A percentile compares a stretch with the other conserved stretches of the same genome.
Evolutionary conservation across 2,329 filamentous ascomycete species (phyloP).

Genomic region (Diplodia scrobiculata): DNA sequence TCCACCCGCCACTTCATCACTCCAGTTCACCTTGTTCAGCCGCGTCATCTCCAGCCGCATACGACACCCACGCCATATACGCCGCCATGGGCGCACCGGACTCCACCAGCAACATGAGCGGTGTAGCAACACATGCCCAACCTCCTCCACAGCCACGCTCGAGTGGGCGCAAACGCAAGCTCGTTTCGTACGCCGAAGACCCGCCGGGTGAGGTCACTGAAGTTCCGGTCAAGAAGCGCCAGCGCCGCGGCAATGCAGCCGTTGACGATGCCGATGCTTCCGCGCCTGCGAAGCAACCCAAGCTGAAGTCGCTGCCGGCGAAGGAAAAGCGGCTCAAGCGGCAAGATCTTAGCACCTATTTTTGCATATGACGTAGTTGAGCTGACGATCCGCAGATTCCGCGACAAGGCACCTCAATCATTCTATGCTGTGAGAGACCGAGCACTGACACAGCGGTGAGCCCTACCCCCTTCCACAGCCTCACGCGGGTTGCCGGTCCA

Average conservation of each 20-base stretch:
- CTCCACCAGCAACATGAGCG: slow-evolving; percentile 16
- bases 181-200: slow-evolving; percentile 15
- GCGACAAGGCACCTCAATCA: slow-evolving; percentile 47
- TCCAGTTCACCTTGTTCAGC: slow-evolving; percentile 12
- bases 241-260: neutral
- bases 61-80: slow-evolving; percentile 11
- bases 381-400: slow-evolving; percentile 34
- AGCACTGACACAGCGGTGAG: slow-evolving; percentile 52
- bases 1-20: slow-evolving; percentile 26
- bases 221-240: neutral
- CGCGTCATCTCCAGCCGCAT: slow-evolving; percentile 17
- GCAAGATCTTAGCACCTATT: slow-evolving; percentile 24
- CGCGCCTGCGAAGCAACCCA: slow-evolving; percentile 29
- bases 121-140: slow-evolving; percentile 12
- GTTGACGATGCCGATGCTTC: neutral
- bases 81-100: slow-evolving; percentile 1
- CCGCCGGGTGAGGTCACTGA: neutral
- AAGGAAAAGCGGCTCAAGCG: slow-evolving; percentile 40
- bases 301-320: slow-evolving; percentile 27
- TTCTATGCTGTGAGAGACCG: slow-evolving; percentile 54
- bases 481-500: slow-evolving; percentile 7
- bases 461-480: neutral
- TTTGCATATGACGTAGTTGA: neutral
- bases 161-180: slow-evolving; percentile 20
- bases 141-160: slow-evolving; percentile 19